A percentile compares a stretch with the other conserved stretches of the same genome.
Conservation (phyloP, 1,284 basidiomycete species). For the Quambalaria eucalypti region DNA sequence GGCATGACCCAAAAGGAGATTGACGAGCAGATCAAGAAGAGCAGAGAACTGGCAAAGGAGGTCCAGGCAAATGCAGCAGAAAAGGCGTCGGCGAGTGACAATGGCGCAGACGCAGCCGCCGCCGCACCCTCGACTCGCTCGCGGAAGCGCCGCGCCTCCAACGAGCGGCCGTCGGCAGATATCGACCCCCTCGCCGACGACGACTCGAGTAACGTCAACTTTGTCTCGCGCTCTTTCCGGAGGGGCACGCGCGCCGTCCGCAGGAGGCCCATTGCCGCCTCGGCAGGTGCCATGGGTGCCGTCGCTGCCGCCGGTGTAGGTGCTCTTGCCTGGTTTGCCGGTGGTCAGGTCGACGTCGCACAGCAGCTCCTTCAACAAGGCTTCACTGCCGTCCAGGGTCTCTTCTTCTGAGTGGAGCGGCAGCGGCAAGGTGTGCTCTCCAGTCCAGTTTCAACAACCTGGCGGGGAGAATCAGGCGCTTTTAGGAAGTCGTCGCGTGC, state of each 20-base stretch:
- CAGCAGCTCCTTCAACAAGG: conserved; percentile 7
- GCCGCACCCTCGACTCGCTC: conserved; percentile 4
- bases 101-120: conserved; percentile 5
- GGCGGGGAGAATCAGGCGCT: no score
- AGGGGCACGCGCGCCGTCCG: conserved; percentile 24
- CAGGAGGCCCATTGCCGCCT: conserved; percentile 28
- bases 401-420: conserved; percentile 2
- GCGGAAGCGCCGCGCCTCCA: conserved; percentile 34
- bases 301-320: conserved; percentile 38
- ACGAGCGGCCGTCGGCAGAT: conserved; percentile 24
- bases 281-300: conserved; percentile 33
- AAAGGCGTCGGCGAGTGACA: conserved; percentile 3
- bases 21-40: conserved; percentile 36
- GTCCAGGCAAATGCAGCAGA: conserved; percentile 19
- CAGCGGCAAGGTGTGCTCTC: no score
- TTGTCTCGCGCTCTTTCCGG: conserved; percentile 5
- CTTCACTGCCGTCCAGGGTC: not conserved
- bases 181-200: conserved; percentile 22
- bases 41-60: conserved; percentile 34
- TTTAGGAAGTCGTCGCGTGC: no score
- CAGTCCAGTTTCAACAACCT: no score
- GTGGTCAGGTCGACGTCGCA: conserved; percentile 15
- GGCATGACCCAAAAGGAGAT: conserved; percentile 32
- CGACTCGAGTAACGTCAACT: conserved; percentile 10
- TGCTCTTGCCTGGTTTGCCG: conserved; percentile 39